Base-by-base conservation (phyloP, 306 rosid genomes). In the Adenanthera pavonina region DNA sequence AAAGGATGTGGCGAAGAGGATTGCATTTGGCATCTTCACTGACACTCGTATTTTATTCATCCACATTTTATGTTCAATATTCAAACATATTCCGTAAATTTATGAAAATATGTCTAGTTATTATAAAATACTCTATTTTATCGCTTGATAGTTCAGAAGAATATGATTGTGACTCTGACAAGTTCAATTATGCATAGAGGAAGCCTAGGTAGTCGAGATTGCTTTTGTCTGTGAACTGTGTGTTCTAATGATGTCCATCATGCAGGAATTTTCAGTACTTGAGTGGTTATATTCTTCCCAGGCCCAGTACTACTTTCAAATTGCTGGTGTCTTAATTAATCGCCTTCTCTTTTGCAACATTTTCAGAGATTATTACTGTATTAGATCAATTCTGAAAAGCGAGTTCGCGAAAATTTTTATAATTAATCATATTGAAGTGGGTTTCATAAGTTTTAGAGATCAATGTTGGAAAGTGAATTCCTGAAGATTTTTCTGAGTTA, bases 1-100 rank as follows among this genome's bases (percentile, higher is more conserved):
- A 86, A 88, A 72, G 79, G 70, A 38, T 72, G 54, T 69, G 61
- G 43, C 54, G 79, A 80, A 86, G 85, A 57, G 43, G 76, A 69
- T 54, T 49, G 71, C 61, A 76, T 75, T 62, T 41, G 52, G 84
- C 77, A 85, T 78, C 84, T 83, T 84, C 85, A 16, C 41, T 81
- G 33, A 20, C 3, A 6, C 8, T 68, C 15, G 62, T 56, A n/a
- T 56, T 56, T 19, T 17, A 19, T 56, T 56, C 9, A 56, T 56
- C 62, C 1, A 25, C 30, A 25, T 25, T 25, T 25, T 25, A 25
- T 25, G 30, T 25, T 25, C 30, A 25, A 25, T 25, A 25, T 25
- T 25, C 30, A 25, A 25, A 25, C 30, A 25, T 25, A 25, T 25
- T 25, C 30, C 30, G 30, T 25, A 0, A 25, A 25, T 25, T 25